Percentiles rank a stretch among this genome's conserved stretches.
phyloP scores from a whole-genome alignment of 768 basidiomycete species.

The Lentinula edodes region DNA sequence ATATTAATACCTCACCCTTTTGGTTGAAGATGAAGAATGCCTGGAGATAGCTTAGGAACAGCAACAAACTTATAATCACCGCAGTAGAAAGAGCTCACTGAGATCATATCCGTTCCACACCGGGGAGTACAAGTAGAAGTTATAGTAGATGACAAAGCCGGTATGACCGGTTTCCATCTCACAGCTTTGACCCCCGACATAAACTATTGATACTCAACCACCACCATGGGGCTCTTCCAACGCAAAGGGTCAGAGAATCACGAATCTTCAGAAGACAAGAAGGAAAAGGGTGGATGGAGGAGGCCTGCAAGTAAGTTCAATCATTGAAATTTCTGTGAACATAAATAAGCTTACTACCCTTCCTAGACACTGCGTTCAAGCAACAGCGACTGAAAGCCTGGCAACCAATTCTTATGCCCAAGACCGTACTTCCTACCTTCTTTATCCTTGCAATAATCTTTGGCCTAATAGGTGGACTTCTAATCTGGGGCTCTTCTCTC shows the following conservation, averaged over 20 bases:
- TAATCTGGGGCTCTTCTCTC: conserved; percentile 80
- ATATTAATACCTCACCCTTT: conserved; percentile 98
- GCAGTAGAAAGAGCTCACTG: not conserved
- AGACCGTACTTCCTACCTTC: conserved; percentile 93
- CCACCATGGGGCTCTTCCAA: conserved; percentile 6
- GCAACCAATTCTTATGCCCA: conserved; percentile 98
- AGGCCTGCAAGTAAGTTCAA: conserved; percentile 70
- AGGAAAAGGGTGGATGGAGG: conserved; percentile 83
- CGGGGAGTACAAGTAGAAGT: not conserved
- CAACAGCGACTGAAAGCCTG: conserved; percentile 99
- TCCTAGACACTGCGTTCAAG: conserved; percentile 93
- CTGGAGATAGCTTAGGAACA: conserved; percentile 33
- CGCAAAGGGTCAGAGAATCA: not conserved
- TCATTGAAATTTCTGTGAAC: not conserved
- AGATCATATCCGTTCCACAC: not conserved
- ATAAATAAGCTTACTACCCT: not conserved
- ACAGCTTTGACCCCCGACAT: not conserved
- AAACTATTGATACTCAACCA: not conserved
- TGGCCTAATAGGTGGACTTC: conserved; percentile 90
- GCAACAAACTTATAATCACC: not conserved
- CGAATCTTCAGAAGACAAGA: conserved; percentile 44
- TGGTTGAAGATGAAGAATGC: conserved; percentile 99
- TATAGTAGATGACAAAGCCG: not conserved
- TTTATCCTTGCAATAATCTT: conserved; percentile 94
- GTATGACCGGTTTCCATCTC: not conserved